These are phyloP conservation scores for Pythium pectinolyticum DNA, from an alignment of 352 stramenopile species.

Conservation along the genomic window DNA sequence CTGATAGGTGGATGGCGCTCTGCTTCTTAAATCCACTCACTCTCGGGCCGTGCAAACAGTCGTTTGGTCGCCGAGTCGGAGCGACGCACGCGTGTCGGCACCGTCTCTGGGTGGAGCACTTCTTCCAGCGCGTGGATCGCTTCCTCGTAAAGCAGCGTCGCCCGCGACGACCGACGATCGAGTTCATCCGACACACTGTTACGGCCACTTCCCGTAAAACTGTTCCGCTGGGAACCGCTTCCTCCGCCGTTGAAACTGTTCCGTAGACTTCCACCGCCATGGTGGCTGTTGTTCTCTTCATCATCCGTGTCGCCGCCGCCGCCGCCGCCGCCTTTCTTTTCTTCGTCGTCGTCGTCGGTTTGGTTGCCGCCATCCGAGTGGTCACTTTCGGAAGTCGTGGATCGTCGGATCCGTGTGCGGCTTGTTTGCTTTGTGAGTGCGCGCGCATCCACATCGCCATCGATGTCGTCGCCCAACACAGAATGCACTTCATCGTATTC, in stretches of 20 bases:
- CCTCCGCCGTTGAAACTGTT: slow-evolving; percentile 10
- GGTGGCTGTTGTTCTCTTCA: slow-evolving; percentile 6
- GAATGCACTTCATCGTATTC: slow-evolving; percentile 35
- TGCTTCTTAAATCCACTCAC: slow-evolving; percentile 27
- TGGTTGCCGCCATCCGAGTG: slow-evolving; percentile 16
- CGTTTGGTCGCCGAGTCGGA: slow-evolving; percentile 19
- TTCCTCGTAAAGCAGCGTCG: slow-evolving; percentile 31
- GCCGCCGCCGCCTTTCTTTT: slow-evolving; percentile 11
- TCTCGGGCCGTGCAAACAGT: slow-evolving; percentile 25
- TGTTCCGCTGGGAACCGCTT: slow-evolving; percentile 6
- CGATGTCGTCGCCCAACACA: slow-evolving; percentile 34
- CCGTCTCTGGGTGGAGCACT: slow-evolving; percentile 20
- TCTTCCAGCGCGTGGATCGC: slow-evolving; percentile 27
- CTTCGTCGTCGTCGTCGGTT: slow-evolving; percentile 22
- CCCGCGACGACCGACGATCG: slow-evolving; percentile 18
- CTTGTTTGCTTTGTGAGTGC: slow-evolving; percentile 11
- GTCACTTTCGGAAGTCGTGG: slow-evolving; percentile 8
- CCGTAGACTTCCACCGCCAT: slow-evolving; percentile 2
- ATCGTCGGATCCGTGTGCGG: slow-evolving; percentile 11
- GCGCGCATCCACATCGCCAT: slow-evolving; percentile 6
- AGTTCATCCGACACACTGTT: slow-evolving; percentile 29
- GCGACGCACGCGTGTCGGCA: slow-evolving; percentile 5
- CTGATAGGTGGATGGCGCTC: too few relatives aligned
- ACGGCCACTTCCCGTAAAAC: background rate
- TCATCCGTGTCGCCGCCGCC: slow-evolving; percentile 16